These are phyloP conservation scores for Orbilia javanica DNA, from an alignment of 2,329 filamentous ascomycete species.

Conservation along the genomic window DNA sequence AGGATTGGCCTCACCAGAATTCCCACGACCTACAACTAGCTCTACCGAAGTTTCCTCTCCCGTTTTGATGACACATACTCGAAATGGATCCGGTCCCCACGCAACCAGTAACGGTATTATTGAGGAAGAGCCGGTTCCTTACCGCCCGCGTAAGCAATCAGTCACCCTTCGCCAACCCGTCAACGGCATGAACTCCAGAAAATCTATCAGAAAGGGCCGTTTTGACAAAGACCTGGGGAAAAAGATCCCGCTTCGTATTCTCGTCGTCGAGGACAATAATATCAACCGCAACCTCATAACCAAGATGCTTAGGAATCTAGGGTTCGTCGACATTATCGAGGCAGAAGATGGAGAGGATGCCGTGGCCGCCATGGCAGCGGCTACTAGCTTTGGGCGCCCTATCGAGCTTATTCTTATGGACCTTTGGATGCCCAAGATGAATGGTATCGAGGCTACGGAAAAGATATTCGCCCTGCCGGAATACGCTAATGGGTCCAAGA, in stretches of 20 bases:
- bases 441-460: conserved; percentile 77
- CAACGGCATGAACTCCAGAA: conserved; percentile 36
- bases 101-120: not conserved
- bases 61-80: conserved; percentile 31
- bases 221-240: conserved; percentile 73
- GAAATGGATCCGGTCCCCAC: conserved; percentile 33
- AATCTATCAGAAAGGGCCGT: conserved; percentile 26
- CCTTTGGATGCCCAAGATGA: conserved; percentile 81
- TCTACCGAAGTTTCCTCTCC: conserved; percentile 45
- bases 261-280: conserved; percentile 79
- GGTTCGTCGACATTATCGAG: conserved; percentile 74
- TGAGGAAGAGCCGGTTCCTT: conserved; percentile 48
- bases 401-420: conserved; percentile 80
- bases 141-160: conserved; percentile 48
- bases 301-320: conserved; percentile 76
- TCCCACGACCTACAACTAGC: conserved; percentile 41
- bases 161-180: conserved; percentile 62
- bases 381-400: conserved; percentile 62
- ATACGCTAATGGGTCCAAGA: conserved; percentile 60
- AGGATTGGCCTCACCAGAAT: conserved; percentile 51
- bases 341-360: conserved; percentile 78
- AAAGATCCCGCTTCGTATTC: conserved; percentile 75
- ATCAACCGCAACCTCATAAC: conserved; percentile 78
- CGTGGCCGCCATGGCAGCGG: conserved; percentile 72
- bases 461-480: conserved; percentile 72